phyloP scores from a whole-genome alignment of 176 grass and related monocot species.

The Raddia guianensis region DNA sequence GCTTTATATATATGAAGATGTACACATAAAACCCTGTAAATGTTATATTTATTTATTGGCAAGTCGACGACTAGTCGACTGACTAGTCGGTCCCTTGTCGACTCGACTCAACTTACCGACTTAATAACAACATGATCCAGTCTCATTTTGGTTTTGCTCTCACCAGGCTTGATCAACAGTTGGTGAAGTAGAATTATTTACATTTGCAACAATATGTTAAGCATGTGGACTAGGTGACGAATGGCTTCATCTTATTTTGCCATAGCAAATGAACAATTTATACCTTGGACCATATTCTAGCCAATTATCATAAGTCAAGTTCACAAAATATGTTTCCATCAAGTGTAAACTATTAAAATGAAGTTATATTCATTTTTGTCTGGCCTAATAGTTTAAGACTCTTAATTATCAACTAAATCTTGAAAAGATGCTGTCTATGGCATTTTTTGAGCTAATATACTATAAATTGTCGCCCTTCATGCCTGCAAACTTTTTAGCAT shows the following conservation, averaged over 20 bases:
- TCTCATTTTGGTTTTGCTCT: constrained; percentile 9
- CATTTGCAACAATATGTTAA: constrained; percentile 1
- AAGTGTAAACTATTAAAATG: constrained; percentile 25
- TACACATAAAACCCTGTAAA: no score
- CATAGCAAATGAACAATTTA: background rate
- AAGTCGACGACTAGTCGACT: no score
- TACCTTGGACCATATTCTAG: background rate
- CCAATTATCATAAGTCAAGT: background rate
- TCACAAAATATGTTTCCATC: background rate
- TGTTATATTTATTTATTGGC: no score
- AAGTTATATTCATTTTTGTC: constrained; percentile 20
- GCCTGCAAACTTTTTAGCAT: constrained; percentile 17
- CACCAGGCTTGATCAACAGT: constrained; percentile 9
- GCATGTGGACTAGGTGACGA: background rate
- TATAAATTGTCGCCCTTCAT: background rate
- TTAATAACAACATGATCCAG: background rate
- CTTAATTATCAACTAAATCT: background rate
- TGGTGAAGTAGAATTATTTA: background rate
- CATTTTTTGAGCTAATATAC: constrained; percentile 27
- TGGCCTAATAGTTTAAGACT: constrained; percentile 12
- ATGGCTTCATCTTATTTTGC: no score
- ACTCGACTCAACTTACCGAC: no score
- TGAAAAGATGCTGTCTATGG: constrained; percentile 2
- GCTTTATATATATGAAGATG: no score
- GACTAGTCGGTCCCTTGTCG: no score